Evolutionary conservation across 2,329 filamentous ascomycete species (phyloP).

Genomic region (Alternaria dauci): DNA sequence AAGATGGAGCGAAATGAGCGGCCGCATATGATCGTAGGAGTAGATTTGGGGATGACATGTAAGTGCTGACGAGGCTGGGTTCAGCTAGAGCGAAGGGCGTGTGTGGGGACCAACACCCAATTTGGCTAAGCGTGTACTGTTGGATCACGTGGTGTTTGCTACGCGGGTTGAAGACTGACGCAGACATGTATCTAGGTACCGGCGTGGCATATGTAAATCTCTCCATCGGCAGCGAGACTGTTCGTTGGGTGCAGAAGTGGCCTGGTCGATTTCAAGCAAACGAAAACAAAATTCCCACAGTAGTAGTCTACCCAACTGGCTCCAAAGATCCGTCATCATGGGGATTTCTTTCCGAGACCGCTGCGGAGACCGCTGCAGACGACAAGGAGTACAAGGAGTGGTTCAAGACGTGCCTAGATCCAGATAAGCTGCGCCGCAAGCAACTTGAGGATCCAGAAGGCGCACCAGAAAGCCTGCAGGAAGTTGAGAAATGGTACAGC

Average conservation of each 20-base stretch:
- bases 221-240: conserved; percentile 44
- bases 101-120: not conserved
- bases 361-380: conserved; percentile 50
- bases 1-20: conserved; percentile 29
- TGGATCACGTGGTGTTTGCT: conserved; percentile 11
- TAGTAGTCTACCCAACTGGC: conserved; percentile 58
- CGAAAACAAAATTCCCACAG: conserved; percentile 65
- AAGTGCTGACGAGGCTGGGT: conserved; percentile 24
- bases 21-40: conserved; percentile 46
- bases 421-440: conserved; percentile 54
- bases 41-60: conserved; percentile 53
- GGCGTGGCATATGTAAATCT: conserved; percentile 51
- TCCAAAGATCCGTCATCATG: conserved; percentile 55
- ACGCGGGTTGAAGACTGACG: conserved; percentile 3
- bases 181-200: conserved; percentile 33
- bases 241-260: conserved; percentile 59
- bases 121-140: conserved; percentile 5
- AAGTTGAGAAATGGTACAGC: conserved; percentile 59
- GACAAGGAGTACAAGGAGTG: conserved; percentile 59
- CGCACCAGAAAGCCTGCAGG: conserved; percentile 52
- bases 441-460: conserved; percentile 56
- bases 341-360: conserved; percentile 61
- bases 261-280: conserved; percentile 62
- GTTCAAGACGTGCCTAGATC: conserved; percentile 66
- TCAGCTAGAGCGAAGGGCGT: not conserved